Evolutionary conservation across 169 alveolate genomes (phyloP).

Genomic region (Plasmodium berghei): DNA sequence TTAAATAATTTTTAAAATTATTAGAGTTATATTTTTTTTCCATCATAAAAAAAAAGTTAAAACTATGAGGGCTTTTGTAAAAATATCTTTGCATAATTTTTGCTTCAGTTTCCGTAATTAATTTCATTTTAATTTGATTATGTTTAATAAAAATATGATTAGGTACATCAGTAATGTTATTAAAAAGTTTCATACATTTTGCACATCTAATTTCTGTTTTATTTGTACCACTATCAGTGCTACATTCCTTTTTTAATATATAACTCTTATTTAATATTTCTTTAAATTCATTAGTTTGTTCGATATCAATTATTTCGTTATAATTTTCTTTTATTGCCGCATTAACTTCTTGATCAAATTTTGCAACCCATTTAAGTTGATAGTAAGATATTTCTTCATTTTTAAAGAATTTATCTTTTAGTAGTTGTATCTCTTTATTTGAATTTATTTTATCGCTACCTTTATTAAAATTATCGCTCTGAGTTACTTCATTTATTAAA

Average conservation of each 20-base stretch:
- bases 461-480: not conserved
- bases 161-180: slow-evolving; percentile 62
- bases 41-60: slow-evolving; percentile 70
- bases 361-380: slow-evolving; percentile 57
- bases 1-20: slow-evolving; percentile 12
- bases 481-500: not conserved
- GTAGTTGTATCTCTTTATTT: not conserved
- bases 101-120: slow-evolving; percentile 69
- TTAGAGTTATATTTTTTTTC: slow-evolving; percentile 57
- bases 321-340: slow-evolving; percentile 56
- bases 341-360: slow-evolving; percentile 49
- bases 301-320: slow-evolving; percentile 58
- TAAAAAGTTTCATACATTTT: slow-evolving; percentile 62
- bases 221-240: not conserved
- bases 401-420: slow-evolving; percentile 11
- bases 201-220: slow-evolving; percentile 68
- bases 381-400: slow-evolving; percentile 19
- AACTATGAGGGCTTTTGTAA: slow-evolving; percentile 68
- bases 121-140: slow-evolving; percentile 45
- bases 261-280: slow-evolving; percentile 34
- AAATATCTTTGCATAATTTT: slow-evolving; percentile 55
- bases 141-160: slow-evolving; percentile 71
- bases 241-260: slow-evolving; percentile 10
- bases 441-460: not conserved
- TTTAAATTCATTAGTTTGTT: slow-evolving; percentile 61